Percentiles rank a stretch among this genome's conserved stretches.
Conservation (phyloP, 2,329 filamentous ascomycete genomes). For the Venturia aucupariae region DNA sequence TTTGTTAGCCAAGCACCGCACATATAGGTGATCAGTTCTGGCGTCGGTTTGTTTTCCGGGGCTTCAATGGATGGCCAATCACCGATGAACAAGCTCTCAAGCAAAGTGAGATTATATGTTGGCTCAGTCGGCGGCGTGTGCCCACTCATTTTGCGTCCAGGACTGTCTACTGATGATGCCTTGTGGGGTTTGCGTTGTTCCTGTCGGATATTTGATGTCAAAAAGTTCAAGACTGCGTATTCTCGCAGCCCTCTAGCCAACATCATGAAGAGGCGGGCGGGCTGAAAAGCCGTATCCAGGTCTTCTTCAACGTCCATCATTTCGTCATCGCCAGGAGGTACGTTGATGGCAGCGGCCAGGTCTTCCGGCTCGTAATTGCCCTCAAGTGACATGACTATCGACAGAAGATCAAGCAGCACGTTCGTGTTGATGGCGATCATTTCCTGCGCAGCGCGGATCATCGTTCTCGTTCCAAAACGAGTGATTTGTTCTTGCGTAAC, state of each 20-base stretch:
- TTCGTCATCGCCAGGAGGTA: background rate
- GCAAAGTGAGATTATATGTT: conserved; percentile 23
- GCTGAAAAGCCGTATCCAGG: conserved; percentile 50
- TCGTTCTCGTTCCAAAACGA: conserved; percentile 64
- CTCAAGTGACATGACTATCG: conserved; percentile 79
- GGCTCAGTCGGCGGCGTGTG: conserved; percentile 24
- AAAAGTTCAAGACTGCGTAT: conserved; percentile 27
- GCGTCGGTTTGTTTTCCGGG: conserved; percentile 22
- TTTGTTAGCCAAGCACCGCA: conserved; percentile 36
- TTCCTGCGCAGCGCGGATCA: conserved; percentile 72
- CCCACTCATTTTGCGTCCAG: conserved; percentile 32
- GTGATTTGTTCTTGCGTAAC: conserved; percentile 47
- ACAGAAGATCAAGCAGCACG: conserved; percentile 70
- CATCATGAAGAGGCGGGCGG: conserved; percentile 51
- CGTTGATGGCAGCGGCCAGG: conserved; percentile 35
- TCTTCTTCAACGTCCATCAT: conserved; percentile 5
- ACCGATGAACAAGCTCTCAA: conserved; percentile 32
- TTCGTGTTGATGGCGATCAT: conserved; percentile 62
- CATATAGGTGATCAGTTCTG: conserved; percentile 35
- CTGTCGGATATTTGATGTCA: conserved; percentile 22
- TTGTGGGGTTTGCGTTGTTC: conserved; percentile 20
- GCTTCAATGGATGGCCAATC: conserved; percentile 29
- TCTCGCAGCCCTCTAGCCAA: conserved; percentile 41
- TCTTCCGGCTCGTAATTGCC: conserved; percentile 68
- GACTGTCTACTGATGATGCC: conserved; percentile 5